These are phyloP conservation scores for Colletotrichum chrysophilum DNA, from an alignment of 2,329 filamentous ascomycete genomes.

Conservation along the genomic window DNA sequence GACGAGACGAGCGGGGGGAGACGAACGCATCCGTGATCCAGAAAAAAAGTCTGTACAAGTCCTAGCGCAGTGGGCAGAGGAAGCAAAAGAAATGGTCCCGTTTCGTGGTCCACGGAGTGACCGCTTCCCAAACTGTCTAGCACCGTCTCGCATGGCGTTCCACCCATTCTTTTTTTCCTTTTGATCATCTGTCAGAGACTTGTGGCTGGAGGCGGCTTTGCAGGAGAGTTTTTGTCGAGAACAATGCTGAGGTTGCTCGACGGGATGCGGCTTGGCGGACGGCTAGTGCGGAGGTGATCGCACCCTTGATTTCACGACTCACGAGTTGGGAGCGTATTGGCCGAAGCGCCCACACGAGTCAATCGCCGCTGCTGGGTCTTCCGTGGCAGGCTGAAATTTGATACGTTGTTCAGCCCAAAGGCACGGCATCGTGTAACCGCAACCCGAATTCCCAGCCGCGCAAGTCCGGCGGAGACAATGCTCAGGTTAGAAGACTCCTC, in stretches of 20 bases:
- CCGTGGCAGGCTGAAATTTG: neutral
- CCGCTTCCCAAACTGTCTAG: neutral
- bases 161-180: neutral
- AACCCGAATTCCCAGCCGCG: neutral
- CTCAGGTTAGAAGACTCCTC: neutral
- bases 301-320: constrained; percentile 12
- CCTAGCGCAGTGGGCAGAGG: neutral
- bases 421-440: neutral
- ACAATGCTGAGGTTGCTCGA: neutral
- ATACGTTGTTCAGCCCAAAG: neutral
- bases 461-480: neutral
- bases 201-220: constrained; percentile 5
- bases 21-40: constrained; percentile 15
- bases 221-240: neutral
- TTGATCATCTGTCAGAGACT: neutral
- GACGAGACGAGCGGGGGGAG: constrained; percentile 11
- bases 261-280: neutral
- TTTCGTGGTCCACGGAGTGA: neutral
- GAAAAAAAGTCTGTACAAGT: constrained; percentile 9
- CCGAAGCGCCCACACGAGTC: neutral
- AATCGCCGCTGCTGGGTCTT: constrained; percentile 9
- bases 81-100: neutral
- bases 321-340: neutral
- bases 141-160: neutral
- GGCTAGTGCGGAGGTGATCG: constrained; percentile 1